A percentile compares a stretch with the other conserved stretches of the same genome.
phyloP scores from a whole-genome alignment of 768 basidiomycete genomes.

The Termitomyces sp. region DNA sequence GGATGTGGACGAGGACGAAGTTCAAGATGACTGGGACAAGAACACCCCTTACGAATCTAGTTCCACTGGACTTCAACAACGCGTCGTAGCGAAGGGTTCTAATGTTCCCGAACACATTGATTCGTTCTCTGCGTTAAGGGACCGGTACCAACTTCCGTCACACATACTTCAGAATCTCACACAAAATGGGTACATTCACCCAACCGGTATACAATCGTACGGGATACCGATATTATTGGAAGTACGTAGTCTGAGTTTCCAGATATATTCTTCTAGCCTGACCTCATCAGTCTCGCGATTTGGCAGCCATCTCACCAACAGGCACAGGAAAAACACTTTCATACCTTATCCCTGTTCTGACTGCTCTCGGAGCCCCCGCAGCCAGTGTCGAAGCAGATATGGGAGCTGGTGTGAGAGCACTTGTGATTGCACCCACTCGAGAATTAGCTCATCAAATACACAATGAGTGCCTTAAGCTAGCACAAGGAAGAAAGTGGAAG shows the following conservation, averaged over 20 bases:
- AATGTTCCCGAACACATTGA: conserved; percentile 57
- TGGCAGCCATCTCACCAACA: conserved; percentile 93
- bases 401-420: conserved; percentile 62
- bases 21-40: conserved; percentile 13
- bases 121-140: conserved; percentile 53
- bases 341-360: conserved; percentile 81
- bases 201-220: conserved; percentile 79
- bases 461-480: conserved; percentile 82
- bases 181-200: conserved; percentile 53
- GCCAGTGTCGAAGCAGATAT: conserved; percentile 37
- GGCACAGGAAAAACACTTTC: conserved; percentile 96
- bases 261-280: background rate
- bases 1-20: conserved; percentile 18
- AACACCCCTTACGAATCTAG: conserved; percentile 12
- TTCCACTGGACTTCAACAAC: conserved; percentile 40
- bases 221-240: conserved; percentile 77
- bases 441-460: conserved; percentile 96
- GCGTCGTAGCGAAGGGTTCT: conserved; percentile 70
- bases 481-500: conserved; percentile 78
- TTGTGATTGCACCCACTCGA: conserved; percentile 87
- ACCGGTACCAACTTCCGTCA: conserved; percentile 52
- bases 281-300: conserved; percentile 60
- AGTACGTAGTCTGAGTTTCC: conserved; percentile 32
- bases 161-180: conserved; percentile 61
- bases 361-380: conserved; percentile 48